phyloP scores from a whole-genome alignment of 73 alveolate genomes.

The Paramecium sexaurelia region DNA sequence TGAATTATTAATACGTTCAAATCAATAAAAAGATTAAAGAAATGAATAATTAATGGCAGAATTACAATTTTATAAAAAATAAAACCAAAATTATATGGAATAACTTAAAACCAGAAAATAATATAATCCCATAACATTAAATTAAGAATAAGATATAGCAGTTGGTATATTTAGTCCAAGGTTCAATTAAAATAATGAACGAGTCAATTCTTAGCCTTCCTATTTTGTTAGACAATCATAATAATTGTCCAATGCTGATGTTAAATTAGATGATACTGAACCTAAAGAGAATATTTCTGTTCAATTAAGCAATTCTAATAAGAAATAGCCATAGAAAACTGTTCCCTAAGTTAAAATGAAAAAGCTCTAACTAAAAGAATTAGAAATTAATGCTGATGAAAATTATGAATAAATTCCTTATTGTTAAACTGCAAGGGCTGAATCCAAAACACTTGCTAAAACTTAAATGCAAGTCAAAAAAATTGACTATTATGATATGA shows the following conservation, averaged over 20 bases:
- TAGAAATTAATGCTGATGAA: not conserved
- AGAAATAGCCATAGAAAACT: not conserved
- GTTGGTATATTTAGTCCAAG: slow-evolving; percentile 46
- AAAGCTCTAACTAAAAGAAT: not conserved
- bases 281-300: not conserved
- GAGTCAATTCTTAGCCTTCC: not conserved
- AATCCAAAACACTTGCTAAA: not conserved
- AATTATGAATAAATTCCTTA: not conserved
- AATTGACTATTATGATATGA: not conserved
- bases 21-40: not conserved
- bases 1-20: not conserved
- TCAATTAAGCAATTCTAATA: not conserved
- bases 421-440: not conserved
- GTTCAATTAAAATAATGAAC: not conserved
- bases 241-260: not conserved
- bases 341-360: not conserved
- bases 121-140: slow-evolving; percentile 8
- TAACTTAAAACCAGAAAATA: slow-evolving; percentile 46
- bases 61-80: slow-evolving; percentile 53
- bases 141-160: slow-evolving; percentile 46
- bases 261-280: not conserved
- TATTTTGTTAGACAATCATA: not conserved
- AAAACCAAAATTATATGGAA: slow-evolving; percentile 26
- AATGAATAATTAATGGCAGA: slow-evolving; percentile 27
- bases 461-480: no score